A percentile compares a stretch with the other conserved stretches of the same genome.
These are phyloP conservation scores for Lenwebbia sp. DNA, from an alignment of 345 rosid species.

Conservation along the genomic window DNA sequence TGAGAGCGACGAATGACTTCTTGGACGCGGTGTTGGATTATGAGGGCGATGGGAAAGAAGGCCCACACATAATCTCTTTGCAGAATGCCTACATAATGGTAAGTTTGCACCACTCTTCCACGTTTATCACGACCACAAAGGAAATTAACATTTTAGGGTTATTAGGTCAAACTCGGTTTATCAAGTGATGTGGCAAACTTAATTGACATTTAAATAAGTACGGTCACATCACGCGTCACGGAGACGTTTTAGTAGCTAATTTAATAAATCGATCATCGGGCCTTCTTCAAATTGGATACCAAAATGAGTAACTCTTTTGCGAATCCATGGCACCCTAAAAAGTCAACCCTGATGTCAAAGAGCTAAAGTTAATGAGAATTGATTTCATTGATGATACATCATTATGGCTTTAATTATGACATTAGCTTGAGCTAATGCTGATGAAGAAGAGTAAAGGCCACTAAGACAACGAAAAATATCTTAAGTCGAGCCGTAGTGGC, in stretches of 20 bases:
- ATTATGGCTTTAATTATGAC: background rate
- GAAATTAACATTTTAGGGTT: background rate
- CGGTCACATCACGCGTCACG: background rate
- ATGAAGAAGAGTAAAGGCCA: background rate
- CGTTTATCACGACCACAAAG: background rate
- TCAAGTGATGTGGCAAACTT: background rate
- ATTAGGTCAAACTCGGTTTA: background rate
- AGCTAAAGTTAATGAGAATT: background rate
- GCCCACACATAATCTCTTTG: background rate
- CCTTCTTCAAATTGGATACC: background rate
- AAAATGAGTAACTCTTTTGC: background rate
- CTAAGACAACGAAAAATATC: background rate
- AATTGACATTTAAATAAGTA: background rate
- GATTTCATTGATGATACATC: background rate
- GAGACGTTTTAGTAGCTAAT: background rate
- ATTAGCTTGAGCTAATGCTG: background rate
- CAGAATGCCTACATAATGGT: background rate
- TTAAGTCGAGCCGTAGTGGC: background rate
- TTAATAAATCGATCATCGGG: background rate
- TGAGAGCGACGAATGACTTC: background rate
- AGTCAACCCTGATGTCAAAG: background rate
- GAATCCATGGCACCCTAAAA: background rate
- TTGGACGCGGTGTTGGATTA: background rate
- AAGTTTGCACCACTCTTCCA: background rate
- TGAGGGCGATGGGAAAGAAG: background rate